Conservation (phyloP, 169 alveolate genomes). For the Cryptosporidium ryanae region DNA sequence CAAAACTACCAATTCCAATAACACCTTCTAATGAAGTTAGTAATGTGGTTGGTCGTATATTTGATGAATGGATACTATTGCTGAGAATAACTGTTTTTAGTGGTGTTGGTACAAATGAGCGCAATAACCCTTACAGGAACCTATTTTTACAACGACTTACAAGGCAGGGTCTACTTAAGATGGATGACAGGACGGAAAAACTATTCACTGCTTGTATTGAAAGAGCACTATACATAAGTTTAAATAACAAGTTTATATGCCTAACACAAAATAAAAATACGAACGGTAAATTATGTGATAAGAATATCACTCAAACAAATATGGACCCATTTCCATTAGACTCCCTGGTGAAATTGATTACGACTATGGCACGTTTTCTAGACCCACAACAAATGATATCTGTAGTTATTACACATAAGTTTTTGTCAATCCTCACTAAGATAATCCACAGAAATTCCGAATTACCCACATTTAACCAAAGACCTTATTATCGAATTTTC, state of each 20-base stretch:
- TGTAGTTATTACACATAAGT: slow-evolving; percentile 86
- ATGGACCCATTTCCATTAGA: slow-evolving; percentile 79
- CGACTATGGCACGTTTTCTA: slow-evolving; percentile 86
- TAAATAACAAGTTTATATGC: slow-evolving; percentile 6
- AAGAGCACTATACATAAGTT: slow-evolving; percentile 79
- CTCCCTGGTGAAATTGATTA: slow-evolving; percentile 86
- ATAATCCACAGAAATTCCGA: slow-evolving; percentile 81
- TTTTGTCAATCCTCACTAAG: slow-evolving; percentile 81
- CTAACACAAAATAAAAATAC: neutral
- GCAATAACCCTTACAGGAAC: slow-evolving; percentile 67
- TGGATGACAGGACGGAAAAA: slow-evolving; percentile 89
- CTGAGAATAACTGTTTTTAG: slow-evolving; percentile 60
- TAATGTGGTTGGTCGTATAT: slow-evolving; percentile 30
- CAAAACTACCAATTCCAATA: slow-evolving; percentile 29
- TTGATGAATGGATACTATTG: slow-evolving; percentile 71
- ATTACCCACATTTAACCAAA: slow-evolving; percentile 78
- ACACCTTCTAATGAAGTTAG: slow-evolving; percentile 9
- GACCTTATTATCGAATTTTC: slow-evolving; percentile 82
- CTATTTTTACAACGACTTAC: slow-evolving; percentile 86
- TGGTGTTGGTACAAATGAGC: slow-evolving; percentile 56
- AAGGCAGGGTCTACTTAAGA: slow-evolving; percentile 86
- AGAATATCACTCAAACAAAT: slow-evolving; percentile 3
- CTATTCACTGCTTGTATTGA: slow-evolving; percentile 87
- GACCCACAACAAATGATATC: slow-evolving; percentile 89
- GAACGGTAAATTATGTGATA: neutral